Conservation (phyloP, 345 rosid species). For the Hirschfeldia incana region DNA sequence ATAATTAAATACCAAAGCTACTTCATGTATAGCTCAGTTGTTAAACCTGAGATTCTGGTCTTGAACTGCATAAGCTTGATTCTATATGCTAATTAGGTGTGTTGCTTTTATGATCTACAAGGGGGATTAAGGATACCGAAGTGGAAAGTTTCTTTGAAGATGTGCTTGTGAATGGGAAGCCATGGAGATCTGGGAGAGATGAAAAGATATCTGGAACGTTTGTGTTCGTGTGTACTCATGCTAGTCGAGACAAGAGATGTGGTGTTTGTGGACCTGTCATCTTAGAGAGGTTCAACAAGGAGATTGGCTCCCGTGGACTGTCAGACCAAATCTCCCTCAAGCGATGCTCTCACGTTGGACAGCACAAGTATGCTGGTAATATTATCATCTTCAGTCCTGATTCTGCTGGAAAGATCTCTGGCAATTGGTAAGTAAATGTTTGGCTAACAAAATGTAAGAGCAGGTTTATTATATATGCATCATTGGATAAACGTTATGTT, state of each 20-base stretch:
- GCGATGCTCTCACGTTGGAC: conserved; percentile 89
- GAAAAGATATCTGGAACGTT: conserved; percentile 60
- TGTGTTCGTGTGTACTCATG: conserved; percentile 88
- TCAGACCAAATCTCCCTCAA: conserved; percentile 59
- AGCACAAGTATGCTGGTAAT: conserved; percentile 96
- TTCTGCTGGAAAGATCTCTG: conserved; percentile 58
- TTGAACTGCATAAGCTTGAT: neutral
- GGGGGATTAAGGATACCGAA: conserved; percentile 64
- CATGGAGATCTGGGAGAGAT: conserved; percentile 59
- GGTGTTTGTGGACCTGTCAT: conserved; percentile 95
- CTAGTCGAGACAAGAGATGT: conserved; percentile 82
- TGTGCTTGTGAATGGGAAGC: conserved; percentile 75
- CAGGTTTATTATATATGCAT: too few species aligned
- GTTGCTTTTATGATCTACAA: neutral
- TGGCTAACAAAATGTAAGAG: neutral
- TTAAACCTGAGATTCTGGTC: neutral
- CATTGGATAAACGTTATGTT: neutral
- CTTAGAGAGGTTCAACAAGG: conserved; percentile 64
- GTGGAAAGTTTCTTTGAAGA: conserved; percentile 77
- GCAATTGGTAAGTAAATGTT: conserved; percentile 66
- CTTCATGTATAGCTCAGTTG: neutral
- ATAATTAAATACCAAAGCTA: too few species aligned
- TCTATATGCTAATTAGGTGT: neutral
- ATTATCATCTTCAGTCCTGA: conserved; percentile 68
- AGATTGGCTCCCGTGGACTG: conserved; percentile 65